Evolutionary conservation across 176 grass and related monocot species (phyloP).

Genomic region (Rhynchospora pubera): DNA sequence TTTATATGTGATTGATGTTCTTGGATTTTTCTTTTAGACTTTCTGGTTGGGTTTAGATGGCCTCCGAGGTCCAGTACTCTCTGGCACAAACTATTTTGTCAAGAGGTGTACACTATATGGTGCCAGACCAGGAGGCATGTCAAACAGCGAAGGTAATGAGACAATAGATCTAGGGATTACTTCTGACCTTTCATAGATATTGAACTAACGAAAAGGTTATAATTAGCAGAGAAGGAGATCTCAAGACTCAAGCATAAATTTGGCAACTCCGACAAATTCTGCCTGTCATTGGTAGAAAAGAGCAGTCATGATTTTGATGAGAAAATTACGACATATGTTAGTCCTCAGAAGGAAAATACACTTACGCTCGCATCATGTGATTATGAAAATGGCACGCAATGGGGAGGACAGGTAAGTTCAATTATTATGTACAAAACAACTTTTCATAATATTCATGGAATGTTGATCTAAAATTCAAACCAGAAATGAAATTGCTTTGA

Average conservation of each 20-base stretch:
- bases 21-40: conserved; percentile 14
- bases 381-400: too few species aligned
- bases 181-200: background rate
- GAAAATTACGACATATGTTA: background rate
- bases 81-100: conserved; percentile 54
- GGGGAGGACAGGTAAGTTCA: too few species aligned
- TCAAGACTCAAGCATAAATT: conserved; percentile 30
- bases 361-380: background rate
- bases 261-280: conserved; percentile 23
- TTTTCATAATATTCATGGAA: too few species aligned
- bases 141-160: conserved; percentile 7
- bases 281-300: conserved; percentile 21
- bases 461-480: background rate
- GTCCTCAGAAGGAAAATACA: background rate
- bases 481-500: background rate
- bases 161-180: background rate
- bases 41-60: conserved; percentile 50
- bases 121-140: background rate
- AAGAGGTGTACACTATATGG: conserved; percentile 46
- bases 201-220: background rate
- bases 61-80: conserved; percentile 45
- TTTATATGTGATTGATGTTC: background rate
- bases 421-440: too few species aligned
- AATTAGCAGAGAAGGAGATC: background rate
- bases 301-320: background rate